Conservation (phyloP, 768 basidiomycete species). For the Solioccasus polychromus region DNA sequence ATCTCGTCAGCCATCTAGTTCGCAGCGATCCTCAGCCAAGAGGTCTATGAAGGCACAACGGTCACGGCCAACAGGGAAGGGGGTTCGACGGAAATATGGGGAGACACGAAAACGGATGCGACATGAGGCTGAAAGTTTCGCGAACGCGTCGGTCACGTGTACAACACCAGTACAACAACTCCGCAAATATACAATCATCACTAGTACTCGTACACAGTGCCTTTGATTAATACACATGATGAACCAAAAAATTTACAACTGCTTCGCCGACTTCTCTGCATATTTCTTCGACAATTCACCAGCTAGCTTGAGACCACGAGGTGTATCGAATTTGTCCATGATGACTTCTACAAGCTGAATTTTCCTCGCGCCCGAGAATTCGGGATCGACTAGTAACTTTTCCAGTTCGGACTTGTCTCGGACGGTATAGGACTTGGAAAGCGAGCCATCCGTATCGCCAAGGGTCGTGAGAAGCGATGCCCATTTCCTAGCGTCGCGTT, state of each 20-base stretch:
- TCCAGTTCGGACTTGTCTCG: constrained; percentile 65
- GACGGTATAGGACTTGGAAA: constrained; percentile 64
- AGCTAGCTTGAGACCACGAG: constrained; percentile 55
- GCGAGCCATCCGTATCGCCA: constrained; percentile 46
- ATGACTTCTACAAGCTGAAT: constrained; percentile 80
- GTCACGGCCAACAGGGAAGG: neutral
- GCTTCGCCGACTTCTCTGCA: constrained; percentile 17
- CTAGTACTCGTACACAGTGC: constrained; percentile 6
- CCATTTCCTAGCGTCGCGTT: constrained; percentile 49
- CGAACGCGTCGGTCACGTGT: constrained; percentile 30
- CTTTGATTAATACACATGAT: neutral
- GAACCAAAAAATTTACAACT: constrained; percentile 14
- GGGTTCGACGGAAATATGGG: neutral
- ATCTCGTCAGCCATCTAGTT: constrained; percentile 9
- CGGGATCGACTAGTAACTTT: constrained; percentile 56
- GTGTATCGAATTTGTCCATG: constrained; percentile 74
- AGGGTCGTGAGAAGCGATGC: constrained; percentile 58
- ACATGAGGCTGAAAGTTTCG: constrained; percentile 7
- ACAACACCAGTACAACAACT: too few relatives aligned
- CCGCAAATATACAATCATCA: neutral
- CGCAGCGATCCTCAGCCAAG: constrained; percentile 12
- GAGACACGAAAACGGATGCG: neutral
- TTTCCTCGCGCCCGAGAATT: constrained; percentile 61
- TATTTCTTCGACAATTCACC: constrained; percentile 32
- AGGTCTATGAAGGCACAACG: neutral